Evolutionary conservation across 305 asterid genomes (phyloP).

Genomic region (Ilex paraguariensis): DNA sequence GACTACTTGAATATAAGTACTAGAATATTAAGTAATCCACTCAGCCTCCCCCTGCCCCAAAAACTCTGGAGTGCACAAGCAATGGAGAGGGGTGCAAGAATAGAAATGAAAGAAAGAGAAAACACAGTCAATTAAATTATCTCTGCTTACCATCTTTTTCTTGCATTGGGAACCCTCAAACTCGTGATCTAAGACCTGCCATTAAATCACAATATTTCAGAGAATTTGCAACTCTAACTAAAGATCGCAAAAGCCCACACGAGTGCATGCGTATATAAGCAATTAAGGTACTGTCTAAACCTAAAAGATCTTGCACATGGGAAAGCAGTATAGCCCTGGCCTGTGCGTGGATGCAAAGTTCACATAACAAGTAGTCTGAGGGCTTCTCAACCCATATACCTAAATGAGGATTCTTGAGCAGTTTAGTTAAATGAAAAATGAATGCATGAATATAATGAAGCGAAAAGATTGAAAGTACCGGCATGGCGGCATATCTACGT

Average conservation of each 20-base stretch:
- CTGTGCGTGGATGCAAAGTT: neutral
- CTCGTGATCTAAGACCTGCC: constrained; percentile 42
- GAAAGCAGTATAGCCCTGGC: neutral
- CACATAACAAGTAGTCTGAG: no score
- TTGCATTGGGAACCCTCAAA: constrained; percentile 45
- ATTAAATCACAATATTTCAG: constrained; percentile 19
- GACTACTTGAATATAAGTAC: no score
- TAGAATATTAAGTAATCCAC: no score
- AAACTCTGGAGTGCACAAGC: neutral
- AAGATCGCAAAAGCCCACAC: neutral
- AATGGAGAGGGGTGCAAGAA: neutral
- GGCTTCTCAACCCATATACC: no score
- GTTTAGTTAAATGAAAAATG: neutral
- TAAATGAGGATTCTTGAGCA: neutral
- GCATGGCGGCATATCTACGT: constrained; percentile 53
- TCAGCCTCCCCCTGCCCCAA: no score
- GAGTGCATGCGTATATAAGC: neutral
- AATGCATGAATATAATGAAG: constrained; percentile 8
- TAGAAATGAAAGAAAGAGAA: constrained; percentile 6
- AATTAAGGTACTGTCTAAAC: neutral
- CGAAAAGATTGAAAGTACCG: constrained; percentile 28
- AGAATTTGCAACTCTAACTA: neutral
- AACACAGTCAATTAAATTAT: constrained; percentile 5
- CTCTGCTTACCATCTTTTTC: constrained; percentile 61
- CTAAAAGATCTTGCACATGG: neutral